These are phyloP conservation scores for Corinectria fuckeliana DNA, from an alignment of 2,329 filamentous ascomycete species.

Conservation along the genomic window DNA sequence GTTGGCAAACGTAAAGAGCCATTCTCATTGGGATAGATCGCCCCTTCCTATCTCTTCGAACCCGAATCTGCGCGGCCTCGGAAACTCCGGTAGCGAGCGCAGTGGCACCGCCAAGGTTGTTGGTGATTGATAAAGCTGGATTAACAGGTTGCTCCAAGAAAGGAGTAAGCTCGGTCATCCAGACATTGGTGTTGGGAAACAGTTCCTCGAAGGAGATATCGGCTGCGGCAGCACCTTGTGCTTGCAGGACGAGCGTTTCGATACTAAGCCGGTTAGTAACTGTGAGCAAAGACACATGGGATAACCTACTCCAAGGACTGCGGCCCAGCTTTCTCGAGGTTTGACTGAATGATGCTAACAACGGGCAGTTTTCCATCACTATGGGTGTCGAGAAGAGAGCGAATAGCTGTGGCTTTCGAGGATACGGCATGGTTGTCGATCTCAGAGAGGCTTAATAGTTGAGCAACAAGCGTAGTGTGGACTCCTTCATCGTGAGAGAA, in stretches of 20 bases:
- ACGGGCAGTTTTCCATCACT: constrained; percentile 52
- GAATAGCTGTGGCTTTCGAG: constrained; percentile 51
- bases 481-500: constrained; percentile 53
- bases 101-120: constrained; percentile 72
- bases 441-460: constrained; percentile 62
- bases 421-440: constrained; percentile 48
- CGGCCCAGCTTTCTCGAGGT: constrained; percentile 56
- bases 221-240: constrained; percentile 42
- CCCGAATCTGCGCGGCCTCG: constrained; percentile 33
- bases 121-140: constrained; percentile 75
- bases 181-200: constrained; percentile 68
- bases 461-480: constrained; percentile 58
- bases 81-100: constrained; percentile 60
- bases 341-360: constrained; percentile 60
- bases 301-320: constrained; percentile 58
- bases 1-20: constrained; percentile 69
- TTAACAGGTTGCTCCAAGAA: constrained; percentile 61
- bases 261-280: constrained; percentile 46
- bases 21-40: constrained; percentile 78
- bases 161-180: constrained; percentile 67
- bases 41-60: constrained; percentile 69
- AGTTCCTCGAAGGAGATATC: constrained; percentile 51
- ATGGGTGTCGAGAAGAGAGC: constrained; percentile 53
- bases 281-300: not conserved
- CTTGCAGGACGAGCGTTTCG: constrained; percentile 59